These are phyloP conservation scores for Diplodia intermedia DNA, from an alignment of 2,329 filamentous ascomycete genomes.

Conservation along the genomic window DNA sequence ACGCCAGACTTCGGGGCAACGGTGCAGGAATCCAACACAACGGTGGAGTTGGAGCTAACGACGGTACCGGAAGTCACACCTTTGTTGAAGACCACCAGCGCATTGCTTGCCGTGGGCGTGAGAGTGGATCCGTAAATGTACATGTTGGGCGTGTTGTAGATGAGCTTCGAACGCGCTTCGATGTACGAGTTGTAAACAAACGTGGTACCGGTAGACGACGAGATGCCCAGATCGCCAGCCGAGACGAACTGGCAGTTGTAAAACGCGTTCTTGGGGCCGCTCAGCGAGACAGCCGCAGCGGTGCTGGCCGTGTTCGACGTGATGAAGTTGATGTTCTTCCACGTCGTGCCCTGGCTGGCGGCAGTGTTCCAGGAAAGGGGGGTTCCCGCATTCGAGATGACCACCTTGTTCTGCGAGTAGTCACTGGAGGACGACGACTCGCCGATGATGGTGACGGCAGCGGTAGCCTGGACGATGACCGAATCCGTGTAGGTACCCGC, in stretches of 20 bases:
- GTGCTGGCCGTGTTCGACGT: slow-evolving; percentile 41
- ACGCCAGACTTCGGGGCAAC: slow-evolving; percentile 43
- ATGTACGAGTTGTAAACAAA: slow-evolving; percentile 56
- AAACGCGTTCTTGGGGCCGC: slow-evolving; percentile 52
- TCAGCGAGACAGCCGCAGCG: slow-evolving; percentile 44
- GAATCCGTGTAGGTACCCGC: slow-evolving; percentile 56
- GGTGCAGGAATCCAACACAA: slow-evolving; percentile 52
- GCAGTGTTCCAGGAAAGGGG: slow-evolving; percentile 45
- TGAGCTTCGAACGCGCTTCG: slow-evolving; percentile 53
- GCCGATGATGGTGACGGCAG: slow-evolving; percentile 53
- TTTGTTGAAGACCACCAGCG: slow-evolving; percentile 51
- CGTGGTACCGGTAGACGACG: slow-evolving; percentile 43
- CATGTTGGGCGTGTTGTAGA: slow-evolving; percentile 51
- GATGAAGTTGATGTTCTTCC: slow-evolving; percentile 52
- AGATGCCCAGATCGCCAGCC: slow-evolving; percentile 44
- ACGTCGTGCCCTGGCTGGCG: slow-evolving; percentile 44
- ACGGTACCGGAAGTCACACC: slow-evolving; percentile 38
- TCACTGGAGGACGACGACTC: slow-evolving; percentile 39
- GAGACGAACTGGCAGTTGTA: slow-evolving; percentile 56
- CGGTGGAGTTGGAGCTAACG: slow-evolving; percentile 47
- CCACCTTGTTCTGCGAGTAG: slow-evolving; percentile 50
- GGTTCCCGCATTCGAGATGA: slow-evolving; percentile 40
- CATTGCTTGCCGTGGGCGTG: slow-evolving; percentile 47
- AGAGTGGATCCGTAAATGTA: slow-evolving; percentile 56
- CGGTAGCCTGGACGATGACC: slow-evolving; percentile 50